These are phyloP conservation scores for Thermoascus crustaceus DNA, from an alignment of 2,329 filamentous ascomycete species.

Conservation along the genomic window DNA sequence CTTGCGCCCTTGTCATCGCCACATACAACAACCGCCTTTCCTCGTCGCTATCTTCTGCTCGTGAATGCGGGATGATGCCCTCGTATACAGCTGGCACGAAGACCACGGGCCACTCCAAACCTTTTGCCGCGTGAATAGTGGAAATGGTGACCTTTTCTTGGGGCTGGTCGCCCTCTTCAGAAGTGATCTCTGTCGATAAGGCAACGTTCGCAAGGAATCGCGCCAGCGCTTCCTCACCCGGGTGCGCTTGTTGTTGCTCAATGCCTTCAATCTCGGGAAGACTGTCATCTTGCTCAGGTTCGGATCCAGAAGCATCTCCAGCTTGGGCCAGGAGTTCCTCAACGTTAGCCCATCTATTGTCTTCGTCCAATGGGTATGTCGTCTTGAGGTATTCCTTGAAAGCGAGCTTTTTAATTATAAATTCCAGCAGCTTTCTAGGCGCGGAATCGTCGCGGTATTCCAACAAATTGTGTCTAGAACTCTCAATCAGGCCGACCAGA, in stretches of 20 bases:
- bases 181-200: conserved; percentile 64
- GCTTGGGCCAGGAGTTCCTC: conserved; percentile 79
- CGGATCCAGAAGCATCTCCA: conserved; percentile 55
- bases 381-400: conserved; percentile 68
- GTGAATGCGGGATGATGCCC: conserved; percentile 81
- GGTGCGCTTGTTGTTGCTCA: conserved; percentile 48
- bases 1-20: conserved; percentile 90
- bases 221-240: conserved; percentile 57
- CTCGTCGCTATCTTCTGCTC: conserved; percentile 78
- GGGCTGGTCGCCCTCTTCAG: conserved; percentile 48
- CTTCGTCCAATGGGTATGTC: conserved; percentile 64
- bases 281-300: conserved; percentile 46
- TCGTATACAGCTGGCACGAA: conserved; percentile 87
- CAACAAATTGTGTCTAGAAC: conserved; percentile 46
- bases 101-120: conserved; percentile 90
- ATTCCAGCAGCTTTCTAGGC: conserved; percentile 44
- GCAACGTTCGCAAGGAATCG: conserved; percentile 85
- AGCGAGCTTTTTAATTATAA: conserved; percentile 56
- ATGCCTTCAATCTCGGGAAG: conserved; percentile 63
- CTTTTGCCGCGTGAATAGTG: conserved; percentile 93
- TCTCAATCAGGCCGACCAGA: conserved; percentile 54
- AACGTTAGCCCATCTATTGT: conserved; percentile 78
- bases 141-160: conserved; percentile 70
- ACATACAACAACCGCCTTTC: conserved; percentile 87
- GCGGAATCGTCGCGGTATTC: conserved; percentile 33